Evolutionary conservation across 225 moss, liverwort and hornwort species (phyloP), one percentile per base, ranked within the genome.

Genomic region (Anthoceros angustus): DNA sequence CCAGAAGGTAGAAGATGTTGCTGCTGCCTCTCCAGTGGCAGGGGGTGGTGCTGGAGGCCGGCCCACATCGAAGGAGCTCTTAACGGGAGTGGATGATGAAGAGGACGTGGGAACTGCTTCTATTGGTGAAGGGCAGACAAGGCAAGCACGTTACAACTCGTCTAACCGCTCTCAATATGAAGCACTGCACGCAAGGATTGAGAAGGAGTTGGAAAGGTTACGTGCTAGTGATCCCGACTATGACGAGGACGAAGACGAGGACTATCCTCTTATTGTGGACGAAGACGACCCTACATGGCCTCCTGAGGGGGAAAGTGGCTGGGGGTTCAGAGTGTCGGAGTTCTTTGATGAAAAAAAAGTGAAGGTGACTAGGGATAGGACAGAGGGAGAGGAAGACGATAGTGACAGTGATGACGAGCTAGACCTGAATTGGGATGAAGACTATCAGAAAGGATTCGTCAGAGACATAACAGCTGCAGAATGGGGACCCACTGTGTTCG

Each of bases 251-350:
- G 55, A 55, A 7, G 55, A 8, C 14, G 55, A 55, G 5, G 55
- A 55, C n/a, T 75, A 76, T 42, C 70, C 85, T 7, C 63, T 82
- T 25, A 82, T 77, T 77, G 75, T 85, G 9, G 85, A 85, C 0
- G 85, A 85, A 69, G 82, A 85, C 12, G 85, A 85, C 62, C 85
- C 85, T 12, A 75, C 39, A 61, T 85, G 85, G 85, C 85, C 85
- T 26, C 82, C 72, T 11, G 85, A 76, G 69, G 69, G 73, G 39
- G 85, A 80, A 42, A 80, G 77, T 38, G 85, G 85, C 10, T 85
- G 82, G 82, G 85, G 85, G 32, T 85, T 85, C 70, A 68, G 61
- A 42, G 77, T 76, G 0, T 85, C 82, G n/a, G 82, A 82, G 67
- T 85, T 85, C 63, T 85, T 85, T 68, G 76, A 85, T 32, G 82